Conservation (phyloP, 2,329 filamentous ascomycete genomes). For the Graphilbum fragrans region DNA sequence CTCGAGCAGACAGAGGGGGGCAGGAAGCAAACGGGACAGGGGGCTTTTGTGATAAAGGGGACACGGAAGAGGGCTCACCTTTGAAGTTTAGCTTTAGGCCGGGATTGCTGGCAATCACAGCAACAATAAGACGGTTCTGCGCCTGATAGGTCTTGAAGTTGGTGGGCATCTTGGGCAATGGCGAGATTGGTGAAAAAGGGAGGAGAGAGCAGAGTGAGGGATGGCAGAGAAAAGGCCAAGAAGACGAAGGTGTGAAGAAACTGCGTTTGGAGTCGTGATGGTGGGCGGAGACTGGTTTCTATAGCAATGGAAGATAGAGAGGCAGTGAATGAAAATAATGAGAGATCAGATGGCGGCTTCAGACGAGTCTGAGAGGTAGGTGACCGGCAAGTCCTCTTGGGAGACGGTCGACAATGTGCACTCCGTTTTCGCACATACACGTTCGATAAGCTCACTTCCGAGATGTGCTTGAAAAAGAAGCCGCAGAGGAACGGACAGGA, state of each 20-base stretch:
- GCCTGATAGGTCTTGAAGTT: slow-evolving; percentile 51
- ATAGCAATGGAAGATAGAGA: not conserved
- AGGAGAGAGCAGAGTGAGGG: not conserved
- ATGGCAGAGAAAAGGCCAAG: not conserved
- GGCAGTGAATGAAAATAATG: not conserved
- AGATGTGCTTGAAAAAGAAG: too few relatives aligned
- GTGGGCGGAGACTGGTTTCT: not conserved
- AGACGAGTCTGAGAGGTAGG: too few relatives aligned
- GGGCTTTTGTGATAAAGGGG: slow-evolving; percentile 2
- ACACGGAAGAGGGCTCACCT: slow-evolving; percentile 32
- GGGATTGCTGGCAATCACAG: slow-evolving; percentile 45
- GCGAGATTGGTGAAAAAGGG: not conserved
- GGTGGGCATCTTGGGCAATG: slow-evolving; percentile 26
- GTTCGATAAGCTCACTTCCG: too few relatives aligned
- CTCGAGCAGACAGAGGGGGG: not conserved
- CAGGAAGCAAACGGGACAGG: not conserved
- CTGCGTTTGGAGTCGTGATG: too few relatives aligned
- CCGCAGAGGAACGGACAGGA: too few relatives aligned
- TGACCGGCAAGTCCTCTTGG: too few relatives aligned
- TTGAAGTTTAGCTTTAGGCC: slow-evolving; percentile 46
- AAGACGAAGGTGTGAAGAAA: not conserved
- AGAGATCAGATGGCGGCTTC: too few relatives aligned
- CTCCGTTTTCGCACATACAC: too few relatives aligned
- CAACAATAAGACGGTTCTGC: slow-evolving; percentile 46
- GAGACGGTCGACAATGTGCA: too few relatives aligned